These are phyloP conservation scores for Hamigera avellanea DNA, from an alignment of 495 filamentous ascomycete species.

Conservation along the genomic window DNA sequence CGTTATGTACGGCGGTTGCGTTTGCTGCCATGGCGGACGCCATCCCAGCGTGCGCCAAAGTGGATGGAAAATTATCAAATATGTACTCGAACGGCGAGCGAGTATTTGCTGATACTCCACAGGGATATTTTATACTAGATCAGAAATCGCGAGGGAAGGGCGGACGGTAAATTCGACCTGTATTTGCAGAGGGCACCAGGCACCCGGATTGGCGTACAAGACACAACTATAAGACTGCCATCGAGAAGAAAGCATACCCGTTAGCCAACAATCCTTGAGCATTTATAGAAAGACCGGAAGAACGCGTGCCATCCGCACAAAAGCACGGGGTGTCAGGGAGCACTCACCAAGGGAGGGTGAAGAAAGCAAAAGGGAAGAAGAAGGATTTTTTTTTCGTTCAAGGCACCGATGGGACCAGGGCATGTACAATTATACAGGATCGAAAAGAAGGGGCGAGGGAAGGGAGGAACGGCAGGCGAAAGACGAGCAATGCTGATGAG, in stretches of 20 bases:
- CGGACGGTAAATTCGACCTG: slow-evolving; percentile 8
- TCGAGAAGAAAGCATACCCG: background rate
- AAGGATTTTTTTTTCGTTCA: slow-evolving; percentile 10
- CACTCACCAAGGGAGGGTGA: slow-evolving; percentile 21
- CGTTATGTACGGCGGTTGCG: slow-evolving; percentile 27
- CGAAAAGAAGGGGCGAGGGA: slow-evolving; percentile 19
- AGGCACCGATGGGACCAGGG: slow-evolving; percentile 14
- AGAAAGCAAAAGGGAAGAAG: background rate
- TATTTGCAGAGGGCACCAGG: slow-evolving; percentile 22
- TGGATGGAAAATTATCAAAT: slow-evolving; percentile 9
- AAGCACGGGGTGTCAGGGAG: slow-evolving; percentile 1
- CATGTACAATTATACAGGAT: slow-evolving; percentile 28
- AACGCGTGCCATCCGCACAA: background rate
- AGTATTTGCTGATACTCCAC: slow-evolving; percentile 11
- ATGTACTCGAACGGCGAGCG: slow-evolving; percentile 16
- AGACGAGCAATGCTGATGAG: slow-evolving; percentile 15
- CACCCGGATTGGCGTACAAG: slow-evolving; percentile 20
- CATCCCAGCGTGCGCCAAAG: slow-evolving; percentile 19
- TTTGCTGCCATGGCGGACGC: slow-evolving; percentile 31
- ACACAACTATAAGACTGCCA: slow-evolving; percentile 17
- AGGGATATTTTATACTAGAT: slow-evolving; percentile 8
- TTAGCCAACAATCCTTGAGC: too few species aligned
- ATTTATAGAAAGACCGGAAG: too few species aligned
- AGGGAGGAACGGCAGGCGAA: slow-evolving; percentile 13
- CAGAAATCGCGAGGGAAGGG: slow-evolving; percentile 8